These are phyloP conservation scores for Ailanthus altissimus DNA, from an alignment of 345 rosid species.

Conservation along the genomic window DNA sequence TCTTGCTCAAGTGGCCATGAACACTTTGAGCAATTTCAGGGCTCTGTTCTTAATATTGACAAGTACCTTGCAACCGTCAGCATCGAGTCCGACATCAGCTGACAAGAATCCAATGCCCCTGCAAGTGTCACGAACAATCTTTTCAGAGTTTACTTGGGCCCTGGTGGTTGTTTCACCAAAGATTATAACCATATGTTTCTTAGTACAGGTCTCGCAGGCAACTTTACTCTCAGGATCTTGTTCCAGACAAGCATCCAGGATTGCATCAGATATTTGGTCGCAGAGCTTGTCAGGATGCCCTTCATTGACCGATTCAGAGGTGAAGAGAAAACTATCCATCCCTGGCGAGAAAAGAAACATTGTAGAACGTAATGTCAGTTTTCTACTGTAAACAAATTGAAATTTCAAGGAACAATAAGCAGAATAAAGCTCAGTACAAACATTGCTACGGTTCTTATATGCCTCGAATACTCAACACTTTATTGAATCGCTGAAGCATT, in stretches of 20 bases:
- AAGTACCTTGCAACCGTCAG: conserved; percentile 31
- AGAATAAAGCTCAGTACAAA: neutral
- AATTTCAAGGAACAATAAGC: conserved; percentile 4
- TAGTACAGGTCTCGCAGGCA: conserved; percentile 33
- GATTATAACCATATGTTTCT: conserved; percentile 36
- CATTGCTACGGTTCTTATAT: neutral
- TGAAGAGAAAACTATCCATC: conserved; percentile 36
- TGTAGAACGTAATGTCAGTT: neutral
- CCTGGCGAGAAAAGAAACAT: neutral
- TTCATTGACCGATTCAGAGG: conserved; percentile 32
- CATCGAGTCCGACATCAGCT: conserved; percentile 26
- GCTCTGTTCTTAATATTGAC: conserved; percentile 34
- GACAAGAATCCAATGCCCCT: conserved; percentile 29
- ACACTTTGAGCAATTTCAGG: conserved; percentile 32
- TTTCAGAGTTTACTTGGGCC: conserved; percentile 36
- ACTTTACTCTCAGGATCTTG: conserved; percentile 35
- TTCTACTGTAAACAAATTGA: neutral
- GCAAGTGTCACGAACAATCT: conserved; percentile 31
- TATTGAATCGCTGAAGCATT: neutral
- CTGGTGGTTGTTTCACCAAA: conserved; percentile 36
- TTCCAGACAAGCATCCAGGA: conserved; percentile 34
- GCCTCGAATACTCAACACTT: neutral
- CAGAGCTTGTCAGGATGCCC: conserved; percentile 36
- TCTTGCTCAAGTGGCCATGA: conserved; percentile 31
- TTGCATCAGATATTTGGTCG: conserved; percentile 32